phyloP scores from a whole-genome alignment of 768 basidiomycete species.

The Hypholoma fasciculare region DNA sequence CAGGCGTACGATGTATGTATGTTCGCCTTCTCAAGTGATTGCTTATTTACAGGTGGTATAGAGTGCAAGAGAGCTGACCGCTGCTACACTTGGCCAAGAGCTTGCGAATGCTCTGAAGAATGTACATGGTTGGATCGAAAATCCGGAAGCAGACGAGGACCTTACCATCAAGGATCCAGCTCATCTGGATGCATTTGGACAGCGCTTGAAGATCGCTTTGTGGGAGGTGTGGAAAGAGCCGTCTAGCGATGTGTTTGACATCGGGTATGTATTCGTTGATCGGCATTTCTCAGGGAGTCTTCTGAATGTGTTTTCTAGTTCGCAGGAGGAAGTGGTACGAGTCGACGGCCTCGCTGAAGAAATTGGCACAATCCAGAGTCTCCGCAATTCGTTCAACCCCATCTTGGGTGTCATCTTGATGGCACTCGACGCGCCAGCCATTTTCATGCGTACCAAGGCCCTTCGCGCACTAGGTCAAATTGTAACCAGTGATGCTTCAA shows the following conservation, averaged over 20 bases:
- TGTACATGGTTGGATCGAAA: constrained; percentile 49
- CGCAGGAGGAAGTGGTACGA: constrained; percentile 68
- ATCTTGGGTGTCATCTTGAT: constrained; percentile 78
- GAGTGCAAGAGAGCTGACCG: constrained; percentile 84
- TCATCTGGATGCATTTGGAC: constrained; percentile 50
- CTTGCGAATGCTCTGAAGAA: constrained; percentile 69
- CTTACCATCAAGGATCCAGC: constrained; percentile 39
- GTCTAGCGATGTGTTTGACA: constrained; percentile 75
- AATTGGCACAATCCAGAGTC: constrained; percentile 72
- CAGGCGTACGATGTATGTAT: constrained; percentile 77
- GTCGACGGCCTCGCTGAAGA: constrained; percentile 73
- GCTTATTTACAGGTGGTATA: constrained; percentile 25
- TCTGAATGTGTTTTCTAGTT: constrained; percentile 36
- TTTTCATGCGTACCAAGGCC: constrained; percentile 94
- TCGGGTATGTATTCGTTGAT: constrained; percentile 51
- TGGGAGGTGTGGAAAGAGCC: constrained; percentile 74
- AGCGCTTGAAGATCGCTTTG: constrained; percentile 61
- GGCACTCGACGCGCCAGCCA: constrained; percentile 81
- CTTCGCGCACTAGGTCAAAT: constrained; percentile 87
- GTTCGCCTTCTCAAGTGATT: not conserved
- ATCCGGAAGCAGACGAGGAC: constrained; percentile 45
- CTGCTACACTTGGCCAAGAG: constrained; percentile 81
- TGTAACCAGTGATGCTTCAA: constrained; percentile 83
- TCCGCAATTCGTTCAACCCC: constrained; percentile 81
- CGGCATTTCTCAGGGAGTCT: not conserved